phyloP scores from a whole-genome alignment of 805 yeast genomes.

The Millerago galiae region DNA sequence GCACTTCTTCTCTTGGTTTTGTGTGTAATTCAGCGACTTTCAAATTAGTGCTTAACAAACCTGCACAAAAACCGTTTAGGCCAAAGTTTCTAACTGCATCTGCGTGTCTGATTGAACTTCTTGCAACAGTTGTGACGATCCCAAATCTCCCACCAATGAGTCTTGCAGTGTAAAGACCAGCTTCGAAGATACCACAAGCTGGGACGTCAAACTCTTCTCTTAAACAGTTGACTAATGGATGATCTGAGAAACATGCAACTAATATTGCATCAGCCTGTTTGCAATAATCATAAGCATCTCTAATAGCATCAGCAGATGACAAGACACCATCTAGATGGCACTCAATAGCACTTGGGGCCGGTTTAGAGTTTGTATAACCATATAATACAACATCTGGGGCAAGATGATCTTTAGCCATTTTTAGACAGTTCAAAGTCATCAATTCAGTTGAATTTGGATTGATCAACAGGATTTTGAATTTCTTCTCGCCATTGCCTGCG shows the following conservation, averaged over 20 bases:
- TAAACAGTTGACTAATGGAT: constrained; percentile 28
- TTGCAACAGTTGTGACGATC: constrained; percentile 25
- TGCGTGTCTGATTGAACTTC: constrained; percentile 28
- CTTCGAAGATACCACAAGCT: constrained; percentile 30
- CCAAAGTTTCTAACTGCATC: constrained; percentile 26
- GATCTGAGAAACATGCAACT: constrained; percentile 32
- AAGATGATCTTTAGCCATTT: constrained; percentile 23
- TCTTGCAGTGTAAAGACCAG: constrained; percentile 28
- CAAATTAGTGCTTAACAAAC: constrained; percentile 26
- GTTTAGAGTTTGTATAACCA: constrained; percentile 26
- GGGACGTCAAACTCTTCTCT: constrained; percentile 31
- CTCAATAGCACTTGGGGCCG: constrained; percentile 27
- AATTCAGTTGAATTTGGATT: constrained; percentile 27
- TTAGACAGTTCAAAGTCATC: constrained; percentile 27
- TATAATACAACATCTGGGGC: constrained; percentile 27
- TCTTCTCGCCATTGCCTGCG: not conserved
- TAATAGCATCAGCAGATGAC: constrained; percentile 26
- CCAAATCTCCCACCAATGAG: constrained; percentile 29
- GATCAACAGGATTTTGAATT: constrained; percentile 22
- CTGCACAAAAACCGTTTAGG: constrained; percentile 27
- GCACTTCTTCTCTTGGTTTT: constrained; percentile 26
- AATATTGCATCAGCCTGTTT: constrained; percentile 26
- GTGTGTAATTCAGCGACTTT: constrained; percentile 28
- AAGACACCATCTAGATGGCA: constrained; percentile 30
- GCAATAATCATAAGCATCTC: constrained; percentile 25